phyloP scores from a whole-genome alignment of 805 yeast species.

The Yarrowia bubula region DNA sequence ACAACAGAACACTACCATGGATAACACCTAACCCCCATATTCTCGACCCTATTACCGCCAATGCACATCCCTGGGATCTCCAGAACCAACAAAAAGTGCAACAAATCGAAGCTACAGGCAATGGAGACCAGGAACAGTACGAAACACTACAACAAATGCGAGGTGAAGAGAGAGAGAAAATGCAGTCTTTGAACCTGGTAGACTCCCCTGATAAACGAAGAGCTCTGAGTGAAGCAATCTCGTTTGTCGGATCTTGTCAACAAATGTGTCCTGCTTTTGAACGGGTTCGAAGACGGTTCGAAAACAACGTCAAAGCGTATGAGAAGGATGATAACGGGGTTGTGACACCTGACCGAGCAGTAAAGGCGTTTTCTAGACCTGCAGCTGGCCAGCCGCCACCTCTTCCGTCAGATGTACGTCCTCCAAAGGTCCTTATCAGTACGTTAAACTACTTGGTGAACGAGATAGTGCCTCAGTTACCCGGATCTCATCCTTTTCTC shows the following conservation, averaged over 20 bases:
- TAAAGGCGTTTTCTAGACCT: conserved; percentile 93
- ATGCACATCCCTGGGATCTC: conserved; percentile 62
- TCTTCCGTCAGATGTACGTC: conserved; percentile 93
- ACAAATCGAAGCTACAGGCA: conserved; percentile 43
- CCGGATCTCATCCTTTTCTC: conserved; percentile 82
- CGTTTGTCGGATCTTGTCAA: conserved; percentile 80
- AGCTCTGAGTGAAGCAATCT: conserved; percentile 81
- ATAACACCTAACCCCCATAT: background rate
- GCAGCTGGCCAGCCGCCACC: conserved; percentile 99
- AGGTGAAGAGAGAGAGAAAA: conserved; percentile 66
- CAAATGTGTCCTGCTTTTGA: conserved; percentile 97
- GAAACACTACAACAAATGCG: conserved; percentile 58
- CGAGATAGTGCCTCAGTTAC: conserved; percentile 61
- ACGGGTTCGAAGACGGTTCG: conserved; percentile 79
- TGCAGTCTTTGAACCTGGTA: conserved; percentile 80
- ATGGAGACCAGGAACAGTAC: background rate
- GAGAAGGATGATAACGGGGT: conserved; percentile 68
- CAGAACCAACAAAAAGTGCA: conserved; percentile 66
- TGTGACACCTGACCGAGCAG: conserved; percentile 60
- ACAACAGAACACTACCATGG: background rate
- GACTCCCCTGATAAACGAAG: conserved; percentile 83
- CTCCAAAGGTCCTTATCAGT: conserved; percentile 68
- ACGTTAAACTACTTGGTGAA: conserved; percentile 73
- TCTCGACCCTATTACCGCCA: conserved; percentile 3
- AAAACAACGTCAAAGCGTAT: conserved; percentile 76